A percentile compares a stretch with the other conserved stretches of the same genome.
phyloP scores from a whole-genome alignment of 2,329 filamentous ascomycete species.

The Xylaria sp. region DNA sequence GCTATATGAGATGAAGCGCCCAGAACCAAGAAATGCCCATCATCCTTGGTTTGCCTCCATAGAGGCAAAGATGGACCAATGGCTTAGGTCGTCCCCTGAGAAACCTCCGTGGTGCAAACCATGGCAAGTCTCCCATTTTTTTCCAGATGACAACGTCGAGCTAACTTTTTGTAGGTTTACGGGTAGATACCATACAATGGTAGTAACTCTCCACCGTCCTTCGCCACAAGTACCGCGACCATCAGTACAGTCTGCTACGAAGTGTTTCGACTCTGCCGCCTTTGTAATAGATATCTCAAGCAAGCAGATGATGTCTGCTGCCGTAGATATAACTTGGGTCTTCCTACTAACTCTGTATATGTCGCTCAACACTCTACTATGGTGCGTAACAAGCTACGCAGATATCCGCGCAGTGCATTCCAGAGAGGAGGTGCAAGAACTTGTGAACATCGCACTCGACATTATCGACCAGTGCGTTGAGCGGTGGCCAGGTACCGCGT shows the following conservation, averaged over 20 bases:
- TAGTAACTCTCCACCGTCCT: constrained; percentile 87
- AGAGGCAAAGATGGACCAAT: constrained; percentile 79
- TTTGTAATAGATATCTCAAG: constrained; percentile 85
- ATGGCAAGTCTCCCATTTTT: constrained; percentile 69
- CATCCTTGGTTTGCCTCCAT: constrained; percentile 91
- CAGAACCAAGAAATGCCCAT: constrained; percentile 79
- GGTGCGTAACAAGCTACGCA: constrained; percentile 83
- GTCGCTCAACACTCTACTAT: constrained; percentile 89
- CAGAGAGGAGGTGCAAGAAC: constrained; percentile 78
- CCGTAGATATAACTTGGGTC: constrained; percentile 91
- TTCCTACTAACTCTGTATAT: constrained; percentile 91
- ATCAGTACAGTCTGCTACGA: constrained; percentile 78
- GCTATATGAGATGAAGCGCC: constrained; percentile 85
- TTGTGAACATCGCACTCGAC: constrained; percentile 79
- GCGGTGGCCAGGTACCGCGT: constrained; percentile 89
- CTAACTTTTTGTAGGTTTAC: constrained; percentile 62
- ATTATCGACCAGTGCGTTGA: constrained; percentile 83
- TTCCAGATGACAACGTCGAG: background rate
- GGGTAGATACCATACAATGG: constrained; percentile 83
- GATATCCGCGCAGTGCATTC: constrained; percentile 80
- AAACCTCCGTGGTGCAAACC: constrained; percentile 77
- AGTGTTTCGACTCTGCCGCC: constrained; percentile 84
- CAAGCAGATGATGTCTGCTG: constrained; percentile 79
- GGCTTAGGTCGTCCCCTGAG: constrained; percentile 81
- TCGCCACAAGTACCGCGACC: constrained; percentile 93